phyloP scores from a whole-genome alignment of 768 basidiomycete species.

The Epithele typhae region DNA sequence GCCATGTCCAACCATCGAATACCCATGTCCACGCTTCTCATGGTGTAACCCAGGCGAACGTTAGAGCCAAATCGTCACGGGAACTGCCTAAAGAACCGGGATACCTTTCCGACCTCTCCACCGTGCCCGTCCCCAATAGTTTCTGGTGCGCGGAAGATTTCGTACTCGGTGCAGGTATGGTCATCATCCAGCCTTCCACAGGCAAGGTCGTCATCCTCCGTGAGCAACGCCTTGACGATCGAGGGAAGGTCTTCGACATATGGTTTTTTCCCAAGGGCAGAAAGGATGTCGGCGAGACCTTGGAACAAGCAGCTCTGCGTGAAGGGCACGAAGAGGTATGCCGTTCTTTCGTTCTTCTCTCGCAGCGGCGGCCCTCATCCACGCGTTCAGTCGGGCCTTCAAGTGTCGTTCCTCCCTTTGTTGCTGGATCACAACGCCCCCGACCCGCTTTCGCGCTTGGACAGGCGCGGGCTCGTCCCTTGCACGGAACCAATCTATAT shows the following conservation, averaged over 20 bases:
- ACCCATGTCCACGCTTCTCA: no score
- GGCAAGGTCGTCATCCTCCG: slow-evolving; percentile 48
- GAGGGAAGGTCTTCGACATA: not conserved
- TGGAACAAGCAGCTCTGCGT: slow-evolving; percentile 54
- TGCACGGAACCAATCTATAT: slow-evolving; percentile 45
- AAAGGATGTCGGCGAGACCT: slow-evolving; percentile 61
- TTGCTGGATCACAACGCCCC: slow-evolving; percentile 40
- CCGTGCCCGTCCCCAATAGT: slow-evolving; percentile 38
- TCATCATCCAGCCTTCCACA: slow-evolving; percentile 56
- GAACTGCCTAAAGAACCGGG: no score
- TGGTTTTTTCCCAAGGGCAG: slow-evolving; percentile 65
- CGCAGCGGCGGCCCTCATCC: not conserved
- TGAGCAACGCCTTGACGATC: slow-evolving; percentile 27
- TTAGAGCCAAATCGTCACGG: no score
- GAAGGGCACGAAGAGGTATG: slow-evolving; percentile 67
- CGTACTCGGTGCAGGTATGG: slow-evolving; percentile 57
- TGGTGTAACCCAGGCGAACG: no score
- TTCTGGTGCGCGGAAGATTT: slow-evolving; percentile 49
- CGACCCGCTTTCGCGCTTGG: slow-evolving; percentile 22
- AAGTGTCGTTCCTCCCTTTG: slow-evolving; percentile 42
- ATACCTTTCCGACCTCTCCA: slow-evolving; percentile 39
- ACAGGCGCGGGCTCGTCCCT: not conserved
- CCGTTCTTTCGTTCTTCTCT: not conserved
- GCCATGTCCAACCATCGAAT: no score
- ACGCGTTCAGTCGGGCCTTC: slow-evolving; percentile 56